A percentile compares a stretch with the other conserved stretches of the same genome.
Conservation (phyloP, 73 alveolate species). For the Symbiodinium natans region DNA sequence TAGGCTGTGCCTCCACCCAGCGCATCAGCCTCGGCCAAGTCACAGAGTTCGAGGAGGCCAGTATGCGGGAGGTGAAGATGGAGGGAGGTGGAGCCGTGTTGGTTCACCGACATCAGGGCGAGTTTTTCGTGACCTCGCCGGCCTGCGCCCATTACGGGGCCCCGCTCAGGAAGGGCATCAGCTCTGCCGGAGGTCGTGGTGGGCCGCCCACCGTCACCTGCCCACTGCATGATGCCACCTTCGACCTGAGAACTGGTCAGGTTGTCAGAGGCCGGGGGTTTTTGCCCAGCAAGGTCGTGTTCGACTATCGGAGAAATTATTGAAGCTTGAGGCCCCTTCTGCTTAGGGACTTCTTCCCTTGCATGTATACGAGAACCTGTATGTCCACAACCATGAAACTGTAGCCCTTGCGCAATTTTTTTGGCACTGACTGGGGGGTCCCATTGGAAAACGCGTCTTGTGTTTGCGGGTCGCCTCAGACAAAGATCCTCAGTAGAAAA, state of each 20-base stretch:
- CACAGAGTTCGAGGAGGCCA: conserved; percentile 53
- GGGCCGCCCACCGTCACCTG: conserved; percentile 83
- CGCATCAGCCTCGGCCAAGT: conserved; percentile 49
- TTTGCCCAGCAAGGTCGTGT: not conserved
- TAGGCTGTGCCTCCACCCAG: conserved; percentile 32
- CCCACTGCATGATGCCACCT: conserved; percentile 83
- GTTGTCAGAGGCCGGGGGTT: conserved; percentile 51
- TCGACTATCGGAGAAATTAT: not conserved
- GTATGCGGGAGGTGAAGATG: conserved; percentile 64
- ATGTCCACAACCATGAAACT: too few species aligned
- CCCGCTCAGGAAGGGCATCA: conserved; percentile 78
- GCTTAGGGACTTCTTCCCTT: too few species aligned
- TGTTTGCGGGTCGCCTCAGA: too few species aligned
- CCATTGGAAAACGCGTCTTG: too few species aligned
- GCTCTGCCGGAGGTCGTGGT: conserved; percentile 68
- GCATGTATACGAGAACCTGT: too few species aligned
- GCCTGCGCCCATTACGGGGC: conserved; percentile 89
- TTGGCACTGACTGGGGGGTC: too few species aligned
- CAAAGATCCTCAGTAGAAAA: too few species aligned
- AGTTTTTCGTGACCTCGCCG: conserved; percentile 86
- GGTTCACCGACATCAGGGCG: conserved; percentile 76
- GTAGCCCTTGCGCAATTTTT: too few species aligned
- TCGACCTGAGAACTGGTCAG: conserved; percentile 58
- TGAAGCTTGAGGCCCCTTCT: not conserved
- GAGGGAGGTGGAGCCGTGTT: conserved; percentile 42